Percentiles rank a stretch among this genome's conserved stretches.
phyloP scores from a whole-genome alignment of 2,329 filamentous ascomycete genomes.

The Aaosphaeria arxii region DNA sequence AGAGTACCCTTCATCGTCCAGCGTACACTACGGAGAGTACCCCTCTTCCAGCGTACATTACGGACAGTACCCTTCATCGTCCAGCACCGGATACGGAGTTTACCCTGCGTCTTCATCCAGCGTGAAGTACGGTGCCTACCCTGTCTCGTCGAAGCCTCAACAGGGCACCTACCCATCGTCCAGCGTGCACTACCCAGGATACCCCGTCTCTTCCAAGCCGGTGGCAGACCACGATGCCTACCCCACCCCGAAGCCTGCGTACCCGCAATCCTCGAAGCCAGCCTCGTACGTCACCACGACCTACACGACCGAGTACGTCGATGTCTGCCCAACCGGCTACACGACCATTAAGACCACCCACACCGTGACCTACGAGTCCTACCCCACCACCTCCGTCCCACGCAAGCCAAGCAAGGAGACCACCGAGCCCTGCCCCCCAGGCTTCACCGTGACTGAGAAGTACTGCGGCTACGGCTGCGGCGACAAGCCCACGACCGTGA shows the following conservation, averaged over 20 bases:
- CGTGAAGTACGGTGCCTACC: not conserved
- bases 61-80: not conserved
- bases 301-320: constrained; percentile 27
- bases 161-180: not conserved
- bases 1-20: too few relatives aligned
- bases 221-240: not conserved
- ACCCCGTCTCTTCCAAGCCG: not conserved
- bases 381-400: constrained; percentile 2
- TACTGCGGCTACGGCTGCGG: constrained; percentile 24
- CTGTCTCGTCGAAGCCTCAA: not conserved
- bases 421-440: constrained; percentile 7
- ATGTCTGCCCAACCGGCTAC: constrained; percentile 33
- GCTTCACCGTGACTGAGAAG: constrained; percentile 26
- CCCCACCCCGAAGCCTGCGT: not conserved
- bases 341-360: constrained; percentile 27
- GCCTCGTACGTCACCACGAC: constrained; percentile 4
- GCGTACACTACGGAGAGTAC: too few relatives aligned
- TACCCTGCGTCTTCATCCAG: not conserved
- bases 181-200: not conserved
- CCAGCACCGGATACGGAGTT: not conserved
- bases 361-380: constrained; percentile 14
- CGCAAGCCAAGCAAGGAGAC: too few relatives aligned
- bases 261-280: not conserved
- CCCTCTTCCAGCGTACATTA: constrained; percentile 1
- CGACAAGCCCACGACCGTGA: constrained; percentile 20